phyloP scores from a whole-genome alignment of 2,329 filamentous ascomycete species.

The Lasiodiplodia sp. region DNA sequence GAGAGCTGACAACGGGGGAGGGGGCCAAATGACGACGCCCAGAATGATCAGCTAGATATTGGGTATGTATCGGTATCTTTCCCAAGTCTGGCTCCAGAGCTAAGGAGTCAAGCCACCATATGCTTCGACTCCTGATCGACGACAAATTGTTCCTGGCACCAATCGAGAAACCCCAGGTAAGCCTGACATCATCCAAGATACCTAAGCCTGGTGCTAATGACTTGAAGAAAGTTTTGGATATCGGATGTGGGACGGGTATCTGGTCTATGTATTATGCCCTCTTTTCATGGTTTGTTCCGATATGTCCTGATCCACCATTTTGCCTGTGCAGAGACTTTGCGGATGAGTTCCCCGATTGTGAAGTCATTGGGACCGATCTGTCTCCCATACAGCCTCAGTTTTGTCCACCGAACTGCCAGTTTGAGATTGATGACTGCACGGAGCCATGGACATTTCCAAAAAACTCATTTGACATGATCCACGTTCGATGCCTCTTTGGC shows the following conservation, averaged over 20 bases:
- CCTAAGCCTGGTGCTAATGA: not conserved
- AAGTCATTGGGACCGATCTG: conserved; percentile 54
- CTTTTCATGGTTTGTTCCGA: not conserved
- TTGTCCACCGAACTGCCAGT: conserved; percentile 54
- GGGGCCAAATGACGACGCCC: conserved; percentile 40
- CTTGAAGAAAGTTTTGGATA: conserved; percentile 46
- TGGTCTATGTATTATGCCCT: conserved; percentile 46
- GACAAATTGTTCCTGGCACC: conserved; percentile 38
- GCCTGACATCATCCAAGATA: conserved; percentile 22
- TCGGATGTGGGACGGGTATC: conserved; percentile 53
- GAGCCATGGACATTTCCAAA: conserved; percentile 41
- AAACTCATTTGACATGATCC: conserved; percentile 38
- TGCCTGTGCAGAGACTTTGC: conserved; percentile 42
- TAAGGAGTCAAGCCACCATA: conserved; percentile 36
- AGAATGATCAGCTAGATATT: conserved; percentile 22
- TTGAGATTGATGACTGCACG: conserved; percentile 60
- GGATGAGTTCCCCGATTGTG: conserved; percentile 43
- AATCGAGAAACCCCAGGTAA: conserved; percentile 34
- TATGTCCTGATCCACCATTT: conserved; percentile 34
- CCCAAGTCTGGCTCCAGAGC: not conserved
- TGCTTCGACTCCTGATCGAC: conserved; percentile 37
- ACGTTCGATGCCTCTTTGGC: conserved; percentile 35
- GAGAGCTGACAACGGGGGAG: conserved; percentile 14
- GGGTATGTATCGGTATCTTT: not conserved
- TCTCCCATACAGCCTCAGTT: conserved; percentile 54